Evolutionary conservation across 495 filamentous ascomycete species (phyloP), one percentile per base, ranked within the genome.

Genomic region (Hypoxylon perforatum): DNA sequence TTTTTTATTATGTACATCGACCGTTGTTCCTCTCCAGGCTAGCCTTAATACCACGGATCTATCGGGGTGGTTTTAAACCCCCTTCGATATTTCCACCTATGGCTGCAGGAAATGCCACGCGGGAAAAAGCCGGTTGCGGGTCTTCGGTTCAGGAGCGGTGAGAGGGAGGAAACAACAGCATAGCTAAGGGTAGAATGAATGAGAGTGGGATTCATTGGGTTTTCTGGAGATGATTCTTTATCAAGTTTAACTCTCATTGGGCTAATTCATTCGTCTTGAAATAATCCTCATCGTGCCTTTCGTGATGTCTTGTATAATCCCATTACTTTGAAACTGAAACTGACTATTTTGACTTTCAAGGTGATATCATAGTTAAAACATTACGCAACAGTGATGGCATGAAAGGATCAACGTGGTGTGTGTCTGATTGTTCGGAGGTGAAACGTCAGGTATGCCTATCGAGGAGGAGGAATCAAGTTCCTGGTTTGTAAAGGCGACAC

Each of bases 211-310:
- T 56, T 52, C 22, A 44, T 61, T 64, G 51, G 56, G 61, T 56
- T 61, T 61, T 64, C 50, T 64, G 56, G 18, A 64, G 55, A 63
- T 56, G 50, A 57, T 60, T 63, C 44, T 69, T n/a, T 58, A 28
- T 64, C 33, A 55, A 62, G 36, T 50, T 42, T 50, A 38, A 38
- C 19, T 48, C 41, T 59, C 44, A 67, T 48, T 61, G 45, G 39
- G 38, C 36, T 49, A 19, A 55, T 49, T 22, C 2, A 44, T 54
- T 11, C 2, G 23, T 23, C 42, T n/a, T 62, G n/a, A n/a, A 42
- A 33, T n/a, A 23, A 42, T 17, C 17, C 12, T 42, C 14, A 42
- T 42, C 25, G 25, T 28, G 25, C 15, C 15, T 14, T 14, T 42
- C 8, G 39, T 42, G 39, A 42, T 17, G 21, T 22, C 15, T 28